Base-by-base conservation (phyloP, 768 basidiomycete species). In the Suillus placidus region DNA sequence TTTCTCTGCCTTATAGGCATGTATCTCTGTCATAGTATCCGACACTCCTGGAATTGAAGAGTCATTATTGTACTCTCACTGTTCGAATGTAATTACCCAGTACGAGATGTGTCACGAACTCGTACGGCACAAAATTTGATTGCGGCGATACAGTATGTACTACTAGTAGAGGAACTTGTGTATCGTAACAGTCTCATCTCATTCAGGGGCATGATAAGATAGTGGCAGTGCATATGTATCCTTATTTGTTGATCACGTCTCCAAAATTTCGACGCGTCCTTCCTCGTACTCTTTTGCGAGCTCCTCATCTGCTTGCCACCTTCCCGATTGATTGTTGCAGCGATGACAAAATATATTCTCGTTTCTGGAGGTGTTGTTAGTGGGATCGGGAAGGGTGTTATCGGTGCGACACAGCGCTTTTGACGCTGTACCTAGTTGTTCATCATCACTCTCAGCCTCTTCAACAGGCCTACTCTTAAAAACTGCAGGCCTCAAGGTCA, bases 301-400 rank as follows among this genome's bases (percentile, higher is more conserved):
- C 58, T 58, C 55, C 34, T 60, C n/a, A 67, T 37, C 60, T 54
- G 64, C 67, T 62, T 65, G 56, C 54, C 55, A 49, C 63, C 32
- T 61, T 32, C 63, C 64, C n/a, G n/a, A n/a, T n/a, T n/a, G 40
- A 62, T 58, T 63, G 60, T 64, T 52, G 66, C 63, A 49, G 68
- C 51, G 56, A 95, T 95, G 92, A 95, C 93, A 67, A 98, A 98
- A 82, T 99, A 94, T 81, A 99, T 98, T 73, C 72, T 99, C 69
- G 94, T 99, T 37, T 94, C 93, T 45, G 97, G 97, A 66, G 97
- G 97, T 79, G 97, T 99, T 65, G 93, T 99, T 76, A 97, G 94
- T 73, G 97, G 97, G 63, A 99, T 99, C 73, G 97, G 97, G 69
- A 99, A 99, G 87, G 97, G 97, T 71, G 95, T 99, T 68, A 98